Evolutionary conservation across 2,329 filamentous ascomycete species (phyloP).

Genomic region (Microdochium paspali): DNA sequence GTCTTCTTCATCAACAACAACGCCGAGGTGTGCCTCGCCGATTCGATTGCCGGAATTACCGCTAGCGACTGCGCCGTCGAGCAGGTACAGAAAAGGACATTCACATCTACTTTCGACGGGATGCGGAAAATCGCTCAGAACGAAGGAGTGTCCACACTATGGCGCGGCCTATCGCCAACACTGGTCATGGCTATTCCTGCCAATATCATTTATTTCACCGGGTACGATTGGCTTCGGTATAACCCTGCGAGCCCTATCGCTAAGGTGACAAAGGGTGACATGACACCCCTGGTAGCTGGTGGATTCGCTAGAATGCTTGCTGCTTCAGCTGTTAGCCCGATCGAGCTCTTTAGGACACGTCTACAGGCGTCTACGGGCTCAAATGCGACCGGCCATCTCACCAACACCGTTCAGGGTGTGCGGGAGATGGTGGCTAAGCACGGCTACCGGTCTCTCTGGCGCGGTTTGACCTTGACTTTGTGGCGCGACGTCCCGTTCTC

Average conservation of each 20-base stretch:
- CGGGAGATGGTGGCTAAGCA: slow-evolving; percentile 67
- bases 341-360: slow-evolving; percentile 89
- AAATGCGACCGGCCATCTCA: slow-evolving; percentile 59
- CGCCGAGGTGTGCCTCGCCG: slow-evolving; percentile 71
- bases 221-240: slow-evolving; percentile 88
- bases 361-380: slow-evolving; percentile 67
- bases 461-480: slow-evolving; percentile 79
- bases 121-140: slow-evolving; percentile 90
- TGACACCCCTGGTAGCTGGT: slow-evolving; percentile 73
- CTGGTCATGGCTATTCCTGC: slow-evolving; percentile 87
- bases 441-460: slow-evolving; percentile 80
- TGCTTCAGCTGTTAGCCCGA: slow-evolving; percentile 74
- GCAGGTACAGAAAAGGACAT: slow-evolving; percentile 72
- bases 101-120: slow-evolving; percentile 86
- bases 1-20: slow-evolving; percentile 94
- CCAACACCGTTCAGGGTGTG: slow-evolving; percentile 68
- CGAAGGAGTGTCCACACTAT: slow-evolving; percentile 78
- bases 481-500: slow-evolving; percentile 98
- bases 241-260: slow-evolving; percentile 65
- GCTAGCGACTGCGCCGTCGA: slow-evolving; percentile 74
- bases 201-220: slow-evolving; percentile 98
- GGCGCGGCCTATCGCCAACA: slow-evolving; percentile 90
- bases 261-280: slow-evolving; percentile 52
- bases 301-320: slow-evolving; percentile 69
- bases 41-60: slow-evolving; percentile 37